Evolutionary conservation across 257 asterid genomes (phyloP), one percentile per base, ranked within the genome.

Genomic region (Przewalskia tangutica): DNA sequence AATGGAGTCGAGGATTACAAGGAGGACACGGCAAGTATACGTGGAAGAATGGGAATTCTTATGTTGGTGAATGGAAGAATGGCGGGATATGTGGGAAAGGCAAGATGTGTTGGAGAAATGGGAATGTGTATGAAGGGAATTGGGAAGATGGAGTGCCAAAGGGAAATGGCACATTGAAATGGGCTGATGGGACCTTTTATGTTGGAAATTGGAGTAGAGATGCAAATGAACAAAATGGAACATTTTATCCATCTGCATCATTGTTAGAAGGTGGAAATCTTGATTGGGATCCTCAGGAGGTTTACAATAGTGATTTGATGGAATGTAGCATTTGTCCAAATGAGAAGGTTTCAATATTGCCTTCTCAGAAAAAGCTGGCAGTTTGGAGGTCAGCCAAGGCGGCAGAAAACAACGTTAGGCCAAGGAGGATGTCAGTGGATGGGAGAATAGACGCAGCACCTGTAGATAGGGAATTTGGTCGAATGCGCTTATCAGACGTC

Each of bases 341-440:
- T 23, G 83, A 80, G 51, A 80, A 48, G 12, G 73, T 80, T 38
- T 63, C 83, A 48, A 70, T 80, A 62, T 48, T 80, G 48, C 83
- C 83, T 34, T 80, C 83, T 46, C 83, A 80, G 82, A 78, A 78
- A 48, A 80, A 80, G 65, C 50, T 80, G 60, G 83, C 83, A 38
- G 83, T 62, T 64, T 80, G 83, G 83, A 80, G 75, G 59, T 63
- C 83, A 40, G 77, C 77, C 42, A 80, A 80, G 32, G 17, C 48
- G 16, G 59, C 60, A 14, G 82, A 78, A 55, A 78, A 44, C 32
- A 23, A 48, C 50, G 44, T 70, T 67, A 64, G 75, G 65, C 77
- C 71, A 7, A 48, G 83, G 53, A 80, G 83, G 75, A 80, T 80
- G 83, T 80, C 83, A 40, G 83, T 70, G 3, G 83, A 80, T 64